These are phyloP conservation scores for Colletotrichum tropicale DNA, from an alignment of 2,329 filamentous ascomycete genomes.

Conservation along the genomic window DNA sequence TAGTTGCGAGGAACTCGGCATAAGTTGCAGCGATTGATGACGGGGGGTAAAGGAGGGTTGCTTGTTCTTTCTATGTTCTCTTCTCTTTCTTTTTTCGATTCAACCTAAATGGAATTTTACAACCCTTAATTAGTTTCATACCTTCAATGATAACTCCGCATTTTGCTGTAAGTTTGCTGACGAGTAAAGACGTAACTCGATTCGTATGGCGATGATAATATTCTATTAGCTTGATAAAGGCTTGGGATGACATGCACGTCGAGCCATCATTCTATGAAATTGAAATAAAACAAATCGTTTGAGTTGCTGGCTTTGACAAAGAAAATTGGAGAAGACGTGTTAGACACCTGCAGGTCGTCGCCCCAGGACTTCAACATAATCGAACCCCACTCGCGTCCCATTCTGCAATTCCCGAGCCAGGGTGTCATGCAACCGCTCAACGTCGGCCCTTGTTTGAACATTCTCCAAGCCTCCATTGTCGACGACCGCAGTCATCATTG, in stretches of 20 bases:
- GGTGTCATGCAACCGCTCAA: not conserved
- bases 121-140: not conserved
- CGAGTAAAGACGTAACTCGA: too few relatives aligned
- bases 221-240: not conserved
- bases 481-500: not conserved
- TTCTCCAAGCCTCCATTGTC: not conserved
- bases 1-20: not conserved
- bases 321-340: not conserved
- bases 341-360: not conserved
- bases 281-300: not conserved
- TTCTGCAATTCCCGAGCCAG: not conserved
- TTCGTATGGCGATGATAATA: not conserved
- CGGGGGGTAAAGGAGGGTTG: too few relatives aligned
- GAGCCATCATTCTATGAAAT: not conserved
- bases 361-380: not conserved
- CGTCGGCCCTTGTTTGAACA: not conserved
- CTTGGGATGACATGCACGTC: rapidly evolving
- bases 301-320: not conserved
- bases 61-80: not conserved
- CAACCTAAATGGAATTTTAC: too few relatives aligned
- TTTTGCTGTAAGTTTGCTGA: not conserved
- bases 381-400: not conserved
- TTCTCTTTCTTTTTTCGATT: not conserved
- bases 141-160: not conserved
- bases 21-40: not conserved